Evolutionary conservation across 1,284 basidiomycete species (phyloP), one percentile per base, ranked within the genome.

Genomic region (Tremellales sp.): DNA sequence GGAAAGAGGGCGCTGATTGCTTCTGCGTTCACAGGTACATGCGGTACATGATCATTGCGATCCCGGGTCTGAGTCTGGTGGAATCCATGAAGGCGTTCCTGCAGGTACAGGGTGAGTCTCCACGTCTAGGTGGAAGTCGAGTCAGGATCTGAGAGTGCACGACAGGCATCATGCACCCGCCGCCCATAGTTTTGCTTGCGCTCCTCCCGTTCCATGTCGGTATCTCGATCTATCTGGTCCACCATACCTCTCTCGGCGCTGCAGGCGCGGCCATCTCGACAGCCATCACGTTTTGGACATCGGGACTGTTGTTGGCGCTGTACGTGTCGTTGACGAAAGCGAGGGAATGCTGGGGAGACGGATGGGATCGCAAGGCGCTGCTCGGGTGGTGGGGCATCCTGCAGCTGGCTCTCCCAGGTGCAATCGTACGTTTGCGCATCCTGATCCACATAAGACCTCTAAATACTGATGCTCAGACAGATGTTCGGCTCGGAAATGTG

Each of bases 401-500:
- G 7, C 43, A 48, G 46, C 50, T 63, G 9, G 54, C 58, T 35
- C 43, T 61, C 3, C 61, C 61, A 2, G 57, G 55, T 22, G 52
- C 56, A 1, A 39, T 60, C 12, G 57, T 57, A 39, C 43, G 57
- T 58, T 13, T 13, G 4, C 19, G 24, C 13, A 19, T 44, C 16
- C 7, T 21, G 18, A 7, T 40, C 25, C n/a, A 24, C 16, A 16
- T 24, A 21, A 18, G 21, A 24, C 16, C 13, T 29, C 7, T 18
- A 39, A 12, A 21, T 26, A 36, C 9, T 9, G 34, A 8, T 8
- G 8, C 34, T 18, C 16, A 6, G 25, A n/a, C 40, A 53, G 52
- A 60, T 58, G 60, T 61, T 52, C 18, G 53, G 56, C 13, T 55
- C 54, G 3, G 61, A 64, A 43, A 54, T 58, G 32, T 58, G 58